A percentile compares a stretch with the other conserved stretches of the same genome.
These are phyloP conservation scores for Kluyveromyces lactis DNA, from an alignment of 805 yeast genomes.

Conservation along the genomic window DNA sequence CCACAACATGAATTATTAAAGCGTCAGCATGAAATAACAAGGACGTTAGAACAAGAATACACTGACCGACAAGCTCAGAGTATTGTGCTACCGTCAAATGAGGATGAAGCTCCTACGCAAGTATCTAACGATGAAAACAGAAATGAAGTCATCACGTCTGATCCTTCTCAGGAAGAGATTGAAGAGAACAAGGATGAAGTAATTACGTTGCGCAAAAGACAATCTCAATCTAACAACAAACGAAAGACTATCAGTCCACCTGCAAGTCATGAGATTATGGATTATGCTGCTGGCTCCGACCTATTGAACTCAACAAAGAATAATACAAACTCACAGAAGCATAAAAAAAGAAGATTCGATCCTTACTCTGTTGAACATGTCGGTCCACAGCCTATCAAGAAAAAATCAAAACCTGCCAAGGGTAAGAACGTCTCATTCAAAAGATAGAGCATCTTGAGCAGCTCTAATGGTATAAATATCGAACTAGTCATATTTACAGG, in stretches of 20 bases:
- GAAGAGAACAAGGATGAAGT: slow-evolving; percentile 30
- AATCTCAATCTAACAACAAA: slow-evolving; percentile 3
- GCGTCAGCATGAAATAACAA: neutral
- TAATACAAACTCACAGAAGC: slow-evolving; percentile 6
- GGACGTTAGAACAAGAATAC: slow-evolving; percentile 2
- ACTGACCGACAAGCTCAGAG: neutral
- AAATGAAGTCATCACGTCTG: slow-evolving; percentile 4
- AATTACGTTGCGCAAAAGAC: slow-evolving; percentile 31
- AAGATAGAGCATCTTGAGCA: slow-evolving; percentile 8
- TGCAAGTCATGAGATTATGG: slow-evolving; percentile 28
- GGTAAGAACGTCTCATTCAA: slow-evolving; percentile 26
- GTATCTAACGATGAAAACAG: slow-evolving; percentile 4
- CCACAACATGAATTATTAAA: neutral
- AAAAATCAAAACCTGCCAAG: slow-evolving; percentile 19
- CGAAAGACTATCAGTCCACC: slow-evolving; percentile 3
- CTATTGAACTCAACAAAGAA: slow-evolving; percentile 26
- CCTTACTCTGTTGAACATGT: slow-evolving; percentile 45
- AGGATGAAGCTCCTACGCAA: neutral
- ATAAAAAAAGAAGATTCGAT: slow-evolving; percentile 43
- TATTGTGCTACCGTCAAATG: neutral
- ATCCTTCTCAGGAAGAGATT: neutral
- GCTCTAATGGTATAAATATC: too few relatives aligned
- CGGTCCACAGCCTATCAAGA: slow-evolving; percentile 50
- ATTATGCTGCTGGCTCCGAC: slow-evolving; percentile 38
- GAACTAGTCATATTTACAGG: too few relatives aligned